Evolutionary conservation across 306 rosid genomes (phyloP).

Genomic region (Cyamopsis tetragonoloba): DNA sequence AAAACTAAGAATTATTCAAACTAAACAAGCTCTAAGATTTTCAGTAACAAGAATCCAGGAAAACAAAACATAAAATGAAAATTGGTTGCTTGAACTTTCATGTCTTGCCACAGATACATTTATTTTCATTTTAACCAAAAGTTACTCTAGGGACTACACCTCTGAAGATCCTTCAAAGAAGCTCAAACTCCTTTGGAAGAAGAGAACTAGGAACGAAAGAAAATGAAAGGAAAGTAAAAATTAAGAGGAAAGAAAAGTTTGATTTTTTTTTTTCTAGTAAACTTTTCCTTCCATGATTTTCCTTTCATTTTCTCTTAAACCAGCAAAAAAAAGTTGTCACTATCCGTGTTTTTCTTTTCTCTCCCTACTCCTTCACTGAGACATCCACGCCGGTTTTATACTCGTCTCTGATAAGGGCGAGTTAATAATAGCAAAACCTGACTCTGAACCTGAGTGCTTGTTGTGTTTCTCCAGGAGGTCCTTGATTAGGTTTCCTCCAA

Average conservation of each 20-base stretch:
- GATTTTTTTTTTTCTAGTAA: no score
- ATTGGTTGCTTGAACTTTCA: neutral
- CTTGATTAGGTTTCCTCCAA: slow-evolving; percentile 36
- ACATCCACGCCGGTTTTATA: slow-evolving; percentile 26
- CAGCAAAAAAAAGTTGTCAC: no score
- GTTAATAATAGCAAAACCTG: slow-evolving; percentile 29
- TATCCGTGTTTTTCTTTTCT: no score
- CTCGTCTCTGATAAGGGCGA: slow-evolving; percentile 26
- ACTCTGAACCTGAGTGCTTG: slow-evolving; percentile 28
- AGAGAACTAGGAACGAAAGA: no score
- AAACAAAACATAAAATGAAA: neutral
- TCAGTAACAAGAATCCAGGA: neutral
- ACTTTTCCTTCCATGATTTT: no score
- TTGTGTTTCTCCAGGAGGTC: slow-evolving; percentile 36
- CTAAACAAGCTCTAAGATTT: no score
- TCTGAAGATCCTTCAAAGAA: neutral
- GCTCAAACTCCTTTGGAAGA: neutral
- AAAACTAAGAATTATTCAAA: no score
- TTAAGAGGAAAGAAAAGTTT: no score
- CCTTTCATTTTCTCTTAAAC: no score
- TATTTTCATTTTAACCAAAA: slow-evolving; percentile 16
- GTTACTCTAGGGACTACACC: neutral
- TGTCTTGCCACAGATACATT: neutral
- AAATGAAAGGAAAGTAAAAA: no score
- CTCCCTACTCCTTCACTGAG: slow-evolving; percentile 21